These are phyloP conservation scores for Phytophthora aleatoria DNA, from an alignment of 352 stramenopile species.

Conservation along the genomic window DNA sequence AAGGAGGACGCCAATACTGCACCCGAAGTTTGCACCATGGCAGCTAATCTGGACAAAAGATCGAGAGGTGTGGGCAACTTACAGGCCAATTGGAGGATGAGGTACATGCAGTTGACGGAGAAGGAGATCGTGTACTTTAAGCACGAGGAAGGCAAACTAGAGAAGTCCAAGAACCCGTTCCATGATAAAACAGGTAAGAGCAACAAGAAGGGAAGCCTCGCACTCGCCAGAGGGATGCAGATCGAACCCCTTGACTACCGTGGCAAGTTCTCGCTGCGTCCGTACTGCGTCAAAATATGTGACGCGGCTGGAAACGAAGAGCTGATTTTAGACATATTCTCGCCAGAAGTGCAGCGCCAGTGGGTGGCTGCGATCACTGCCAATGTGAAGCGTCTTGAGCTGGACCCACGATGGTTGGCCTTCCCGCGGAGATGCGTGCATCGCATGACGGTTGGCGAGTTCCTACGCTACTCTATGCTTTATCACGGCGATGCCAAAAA, in stretches of 20 bases:
- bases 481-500: constrained; percentile 55
- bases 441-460: constrained; percentile 58
- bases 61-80: constrained; percentile 51
- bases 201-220: constrained; percentile 53
- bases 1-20: constrained; percentile 46
- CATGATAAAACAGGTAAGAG: constrained; percentile 51
- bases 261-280: constrained; percentile 67
- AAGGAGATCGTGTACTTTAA: constrained; percentile 65
- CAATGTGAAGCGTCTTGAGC: constrained; percentile 67
- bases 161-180: constrained; percentile 63
- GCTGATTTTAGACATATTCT: constrained; percentile 70
- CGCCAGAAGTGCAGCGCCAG: constrained; percentile 51
- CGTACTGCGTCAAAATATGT: constrained; percentile 68
- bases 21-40: constrained; percentile 38
- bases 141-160: constrained; percentile 58
- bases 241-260: constrained; percentile 59
- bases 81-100: constrained; percentile 79
- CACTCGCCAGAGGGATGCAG: constrained; percentile 41
- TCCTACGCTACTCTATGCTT: constrained; percentile 66
- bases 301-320: constrained; percentile 43
- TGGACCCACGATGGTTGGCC: constrained; percentile 60
- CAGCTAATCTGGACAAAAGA: constrained; percentile 66
- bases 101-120: constrained; percentile 54
- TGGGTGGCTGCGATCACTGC: constrained; percentile 67
- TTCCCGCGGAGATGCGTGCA: constrained; percentile 59